Evolutionary conservation across 306 rosid genomes (phyloP), one percentile per base, ranked within the genome.

Genomic region (Castanopsis chinensis): DNA sequence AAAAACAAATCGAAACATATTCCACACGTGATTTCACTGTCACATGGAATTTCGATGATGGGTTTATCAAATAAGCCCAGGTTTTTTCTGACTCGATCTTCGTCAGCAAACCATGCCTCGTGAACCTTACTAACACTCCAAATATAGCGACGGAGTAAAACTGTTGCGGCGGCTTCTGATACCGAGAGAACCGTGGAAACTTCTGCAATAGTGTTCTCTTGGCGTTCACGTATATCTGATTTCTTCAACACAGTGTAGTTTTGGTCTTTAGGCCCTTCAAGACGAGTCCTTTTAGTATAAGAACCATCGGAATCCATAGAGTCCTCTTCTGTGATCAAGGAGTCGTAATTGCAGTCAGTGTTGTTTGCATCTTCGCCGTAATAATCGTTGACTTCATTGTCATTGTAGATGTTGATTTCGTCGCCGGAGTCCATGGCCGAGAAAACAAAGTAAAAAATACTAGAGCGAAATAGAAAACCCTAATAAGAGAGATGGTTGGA

Each of bases 71-170:
- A 77, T 73, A 86, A 84, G 61, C 87, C 89, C 59, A 83, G 72
- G 37, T 6, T 65, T 25, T 75, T 71, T 59, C 87, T 76, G 68
- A 78, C 87, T 73, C 23, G 23, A 56, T 52, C 61, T 78, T 86
- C 87, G 64, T 86, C 77, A 52, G 81, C 83, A 56, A 86, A 86
- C 89, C 89, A 86, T 21, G 37, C 69, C 70, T 86, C 89, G 25
- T 73, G 83, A 35, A 86, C 74, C 72, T 78, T 80, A 54, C 79
- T 74, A 72, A 77, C 72, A 69, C 67, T 83, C 87, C 89, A 86
- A 75, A 78, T 81, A 69, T 72, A 80, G 81, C 73, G 81, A 43
- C 81, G 87, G 64, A 86, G 83, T 15, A 77, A 51, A 67, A 78
- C 56, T 77, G 56, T 74, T 54, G 89, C 81, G 10, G 83, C 72